Conservation (phyloP, 2,329 filamentous ascomycete genomes). For the Clathrospora elynae region DNA sequence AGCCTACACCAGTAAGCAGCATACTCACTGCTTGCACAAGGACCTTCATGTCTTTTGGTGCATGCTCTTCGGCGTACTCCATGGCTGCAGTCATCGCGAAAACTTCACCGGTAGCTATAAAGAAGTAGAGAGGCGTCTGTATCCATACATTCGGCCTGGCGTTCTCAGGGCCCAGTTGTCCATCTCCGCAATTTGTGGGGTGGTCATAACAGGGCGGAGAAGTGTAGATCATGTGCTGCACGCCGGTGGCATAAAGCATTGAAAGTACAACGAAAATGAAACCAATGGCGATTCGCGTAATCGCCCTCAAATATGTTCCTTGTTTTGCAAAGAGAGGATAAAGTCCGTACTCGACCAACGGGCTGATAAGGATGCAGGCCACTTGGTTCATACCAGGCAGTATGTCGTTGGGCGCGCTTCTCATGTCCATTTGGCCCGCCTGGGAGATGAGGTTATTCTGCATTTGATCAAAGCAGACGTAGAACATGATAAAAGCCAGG, state of each 20-base stretch:
- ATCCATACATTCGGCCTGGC: conserved; percentile 49
- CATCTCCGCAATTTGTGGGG: conserved; percentile 44
- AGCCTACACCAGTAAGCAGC: conserved; percentile 41
- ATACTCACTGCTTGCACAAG: conserved; percentile 46
- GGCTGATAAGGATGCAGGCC: conserved; percentile 42
- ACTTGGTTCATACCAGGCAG: conserved; percentile 41
- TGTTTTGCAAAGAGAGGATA: conserved; percentile 38
- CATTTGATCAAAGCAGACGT: conserved; percentile 49
- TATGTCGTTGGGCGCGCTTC: conserved; percentile 45
- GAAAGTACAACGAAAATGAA: conserved; percentile 37
- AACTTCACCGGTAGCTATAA: conserved; percentile 51
- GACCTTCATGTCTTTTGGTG: conserved; percentile 51
- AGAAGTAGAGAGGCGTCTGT: conserved; percentile 49
- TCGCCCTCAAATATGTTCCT: conserved; percentile 35
- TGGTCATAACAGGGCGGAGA: conserved; percentile 35
- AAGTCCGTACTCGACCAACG: conserved; percentile 36
- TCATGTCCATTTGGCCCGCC: conserved; percentile 43
- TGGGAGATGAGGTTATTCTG: conserved; percentile 48
- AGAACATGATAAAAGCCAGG: conserved; percentile 45
- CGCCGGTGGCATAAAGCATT: conserved; percentile 39
- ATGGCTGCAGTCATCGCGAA: conserved; percentile 51
- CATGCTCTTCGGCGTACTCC: conserved; percentile 53
- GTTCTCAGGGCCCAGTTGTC: conserved; percentile 17
- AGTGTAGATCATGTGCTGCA: conserved; percentile 43
- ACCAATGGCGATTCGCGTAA: conserved; percentile 39